Base-by-base conservation (phyloP, 139 green algal species). In the Pseudopediastrum boryanum region DNA sequence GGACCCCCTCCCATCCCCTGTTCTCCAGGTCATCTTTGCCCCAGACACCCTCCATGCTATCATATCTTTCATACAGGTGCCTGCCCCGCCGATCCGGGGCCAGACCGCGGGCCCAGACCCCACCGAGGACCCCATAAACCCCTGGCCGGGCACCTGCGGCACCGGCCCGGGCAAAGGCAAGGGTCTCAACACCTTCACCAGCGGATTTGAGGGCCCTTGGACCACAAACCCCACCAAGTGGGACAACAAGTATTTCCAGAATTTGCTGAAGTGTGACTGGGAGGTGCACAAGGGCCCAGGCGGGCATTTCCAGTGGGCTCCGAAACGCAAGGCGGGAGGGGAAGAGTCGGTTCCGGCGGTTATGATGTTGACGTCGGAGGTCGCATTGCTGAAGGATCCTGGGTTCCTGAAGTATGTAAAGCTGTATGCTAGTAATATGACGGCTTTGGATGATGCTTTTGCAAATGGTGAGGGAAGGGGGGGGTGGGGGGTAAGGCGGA, bases 191-290 rank as follows among this genome's bases (percentile, higher is more conserved):
- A 82, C 84, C 9, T 85, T 84, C 70, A 88, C 84, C 25, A 65
- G n/a, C 42, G 84, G 84, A 35, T 80, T 88, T 66, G 84, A 88
- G 75, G 41, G 27, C 27, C 31, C 75, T 52, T 88, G 84, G 84
- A 85, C 75, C 29, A 66, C 31, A 1, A 62, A 3, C 19, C 84
- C 84, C 31, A 85, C 70, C 10, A 2, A 68, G 2, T 87, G 83
- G 83, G 75, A 8, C 56, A 84, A n/a, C 67, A 25, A 83, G 23
- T 87, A 84, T 67, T 87, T 87, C 38, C 38, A 66, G 27, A 79
- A 77, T 42, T 68, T 88, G 21, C 73, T 85, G 0, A 52, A 67
- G 27, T 83, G 68, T 42, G 42, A 75, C 21, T 88, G 75, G 77
- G 59, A 84, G 48, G 1, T 71, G 5, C n/a, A 63, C 27, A 50